Base-by-base conservation (phyloP, 2,329 filamentous ascomycete species). In the Epichloe coenophiala region DNA sequence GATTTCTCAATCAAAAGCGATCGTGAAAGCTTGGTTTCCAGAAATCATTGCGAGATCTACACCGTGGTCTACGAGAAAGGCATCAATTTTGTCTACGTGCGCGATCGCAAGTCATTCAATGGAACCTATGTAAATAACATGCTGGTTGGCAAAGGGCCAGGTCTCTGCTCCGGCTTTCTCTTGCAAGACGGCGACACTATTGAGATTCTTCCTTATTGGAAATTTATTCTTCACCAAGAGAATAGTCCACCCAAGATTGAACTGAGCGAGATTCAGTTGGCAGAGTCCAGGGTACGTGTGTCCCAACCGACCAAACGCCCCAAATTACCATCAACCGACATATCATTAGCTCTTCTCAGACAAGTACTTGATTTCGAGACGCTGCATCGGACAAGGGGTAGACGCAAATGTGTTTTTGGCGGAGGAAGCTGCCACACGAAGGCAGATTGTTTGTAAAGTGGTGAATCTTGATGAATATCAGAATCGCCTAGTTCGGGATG, bases 391-490 rank as follows among this genome's bases (percentile, higher is more conserved):
- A 2, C 57, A 63, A 36, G 68, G 68, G 2, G 60, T 64, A 21
- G 65, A 70, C 52, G 68, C 62, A 13, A 54, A 58, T 15, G 66
- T 70, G 12, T 67, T 65, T 44, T 57, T 70, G 6, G 65, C 68
- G 7, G 60, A 73, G 3, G 72, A 85, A 15, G 61, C 67, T 23
- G 62, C 62, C 6, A 77, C 74, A 0, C 69, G 72, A 38, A 72
- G 71, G 50, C 84, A 88, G 58, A 56, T 86, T 19, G 83, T 82
- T 11, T 88, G 84, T 68, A 88, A 88, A 58, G 64, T 86, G 8
- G 68, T 86, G 48, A 68, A 77, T 49, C 58, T 84, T 2, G 66
- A 68, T 35, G 56, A 56, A 5, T 47, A 65, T 4, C 54, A 57
- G 49, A 59, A 49, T 43, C 60, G 55, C 50, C 59, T 57, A n/a